Conservation (phyloP, 495 filamentous ascomycete genomes). For the Chaetomidium leptoderma region DNA sequence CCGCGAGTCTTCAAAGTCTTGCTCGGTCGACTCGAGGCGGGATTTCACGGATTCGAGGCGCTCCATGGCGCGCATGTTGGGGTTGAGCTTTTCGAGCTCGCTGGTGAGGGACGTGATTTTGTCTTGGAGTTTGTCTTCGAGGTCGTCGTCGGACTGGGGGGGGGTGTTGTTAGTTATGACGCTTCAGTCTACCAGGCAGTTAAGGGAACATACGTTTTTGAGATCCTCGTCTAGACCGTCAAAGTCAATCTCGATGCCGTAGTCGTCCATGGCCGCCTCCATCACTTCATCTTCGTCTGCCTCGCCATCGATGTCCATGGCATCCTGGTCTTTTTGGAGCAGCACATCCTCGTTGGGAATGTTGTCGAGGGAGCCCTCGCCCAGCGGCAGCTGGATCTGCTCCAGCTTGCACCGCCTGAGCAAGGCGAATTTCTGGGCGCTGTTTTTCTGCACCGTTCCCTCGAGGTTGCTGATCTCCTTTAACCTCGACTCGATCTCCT, state of each 20-base stretch:
- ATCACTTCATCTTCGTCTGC: conserved; percentile 58
- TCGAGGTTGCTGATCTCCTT: conserved; percentile 76
- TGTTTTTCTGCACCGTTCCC: conserved; percentile 75
- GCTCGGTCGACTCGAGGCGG: conserved; percentile 77
- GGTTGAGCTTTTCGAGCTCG: conserved; percentile 88
- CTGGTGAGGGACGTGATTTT: conserved; percentile 66
- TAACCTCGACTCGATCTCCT: conserved; percentile 71
- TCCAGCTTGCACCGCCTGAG: conserved; percentile 90
- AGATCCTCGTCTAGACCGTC: conserved; percentile 80
- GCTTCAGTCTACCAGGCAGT: neutral
- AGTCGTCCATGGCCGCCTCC: conserved; percentile 62
- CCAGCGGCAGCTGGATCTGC: conserved; percentile 80
- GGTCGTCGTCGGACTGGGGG: conserved; percentile 58
- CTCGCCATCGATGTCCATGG: conserved; percentile 79
- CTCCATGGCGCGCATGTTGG: conserved; percentile 92
- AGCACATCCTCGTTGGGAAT: conserved; percentile 83
- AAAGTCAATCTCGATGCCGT: conserved; percentile 91
- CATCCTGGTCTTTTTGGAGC: conserved; percentile 64
- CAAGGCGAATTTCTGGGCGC: conserved; percentile 73
- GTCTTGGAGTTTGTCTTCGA: conserved; percentile 76
- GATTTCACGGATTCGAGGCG: conserved; percentile 81
- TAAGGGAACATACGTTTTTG: conserved; percentile 56
- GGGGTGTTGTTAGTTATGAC: conserved; percentile 24
- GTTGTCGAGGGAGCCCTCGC: conserved; percentile 73
- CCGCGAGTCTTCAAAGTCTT: conserved; percentile 82